Evolutionary conservation across 345 rosid species (phyloP).

Genomic region (Luvunga scandens): DNA sequence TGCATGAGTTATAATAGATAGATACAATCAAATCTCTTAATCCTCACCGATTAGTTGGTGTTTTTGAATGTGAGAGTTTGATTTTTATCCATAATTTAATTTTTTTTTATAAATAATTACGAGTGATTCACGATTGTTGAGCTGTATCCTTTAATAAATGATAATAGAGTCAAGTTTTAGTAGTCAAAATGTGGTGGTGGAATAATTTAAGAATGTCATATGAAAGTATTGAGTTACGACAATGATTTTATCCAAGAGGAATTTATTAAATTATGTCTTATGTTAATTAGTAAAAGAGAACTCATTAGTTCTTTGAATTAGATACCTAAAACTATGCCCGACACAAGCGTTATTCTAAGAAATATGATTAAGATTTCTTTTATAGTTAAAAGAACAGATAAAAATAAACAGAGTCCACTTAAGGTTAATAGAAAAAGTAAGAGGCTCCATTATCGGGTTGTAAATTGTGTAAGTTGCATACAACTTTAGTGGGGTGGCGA

Average conservation of each 20-base stretch:
- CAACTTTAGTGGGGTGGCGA: not conserved
- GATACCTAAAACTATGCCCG: too few relatives aligned
- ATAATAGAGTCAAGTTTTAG: accelerated
- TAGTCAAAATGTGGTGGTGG: accelerated
- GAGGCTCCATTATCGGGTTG: not conserved
- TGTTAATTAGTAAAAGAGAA: too few relatives aligned
- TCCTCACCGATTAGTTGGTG: accelerated
- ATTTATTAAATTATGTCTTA: too few relatives aligned
- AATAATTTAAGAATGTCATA: too few relatives aligned
- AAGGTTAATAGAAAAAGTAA: not conserved
- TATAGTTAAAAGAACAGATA: too few relatives aligned
- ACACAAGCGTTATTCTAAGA: too few relatives aligned
- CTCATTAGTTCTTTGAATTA: too few relatives aligned
- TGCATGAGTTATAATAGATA: not conserved
- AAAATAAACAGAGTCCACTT: not conserved
- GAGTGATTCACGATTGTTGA: accelerated
- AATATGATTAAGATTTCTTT: too few relatives aligned
- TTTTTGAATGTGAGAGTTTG: accelerated
- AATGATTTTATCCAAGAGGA: too few relatives aligned
- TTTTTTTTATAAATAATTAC: accelerated
- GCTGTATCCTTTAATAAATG: accelerated
- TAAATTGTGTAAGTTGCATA: not conserved
- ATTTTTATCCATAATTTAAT: too few relatives aligned
- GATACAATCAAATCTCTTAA: too few relatives aligned
- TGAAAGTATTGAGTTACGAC: accelerated